phyloP scores from a whole-genome alignment of 495 filamentous ascomycete species.

The Podospora conica region DNA sequence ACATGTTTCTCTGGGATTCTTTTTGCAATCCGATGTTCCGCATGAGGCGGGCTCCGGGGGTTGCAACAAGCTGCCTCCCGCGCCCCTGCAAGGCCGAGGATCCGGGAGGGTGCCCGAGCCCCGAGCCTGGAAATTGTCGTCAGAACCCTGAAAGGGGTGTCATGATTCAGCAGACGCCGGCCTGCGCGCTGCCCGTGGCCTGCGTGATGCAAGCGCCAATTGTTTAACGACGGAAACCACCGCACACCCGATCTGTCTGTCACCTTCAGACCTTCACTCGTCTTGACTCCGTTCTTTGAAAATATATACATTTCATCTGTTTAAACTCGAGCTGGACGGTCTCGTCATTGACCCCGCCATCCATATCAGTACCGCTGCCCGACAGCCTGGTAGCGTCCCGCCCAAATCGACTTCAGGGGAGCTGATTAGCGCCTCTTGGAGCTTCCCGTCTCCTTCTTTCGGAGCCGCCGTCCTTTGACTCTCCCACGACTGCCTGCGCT shows the following conservation, averaged over 20 bases:
- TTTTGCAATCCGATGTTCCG: not conserved
- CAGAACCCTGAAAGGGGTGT: conserved; percentile 4
- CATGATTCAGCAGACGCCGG: conserved; percentile 9
- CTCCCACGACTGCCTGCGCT: not conserved
- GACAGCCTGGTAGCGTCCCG: not conserved
- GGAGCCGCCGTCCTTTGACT: not conserved
- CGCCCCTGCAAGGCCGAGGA: not conserved
- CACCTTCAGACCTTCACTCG: not conserved
- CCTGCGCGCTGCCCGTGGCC: not conserved
- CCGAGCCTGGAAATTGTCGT: not conserved
- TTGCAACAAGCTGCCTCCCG: not conserved
- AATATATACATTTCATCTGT: not conserved
- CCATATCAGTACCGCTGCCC: not conserved
- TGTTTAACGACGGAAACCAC: not conserved
- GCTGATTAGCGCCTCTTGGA: not conserved
- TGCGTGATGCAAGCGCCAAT: conserved; percentile 6
- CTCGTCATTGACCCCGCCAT: not conserved
- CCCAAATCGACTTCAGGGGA: not conserved
- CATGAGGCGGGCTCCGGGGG: too few species aligned
- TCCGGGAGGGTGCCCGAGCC: not conserved
- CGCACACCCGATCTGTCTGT: not conserved
- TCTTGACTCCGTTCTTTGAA: not conserved
- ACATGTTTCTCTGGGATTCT: not conserved
- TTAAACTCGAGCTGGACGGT: not conserved
- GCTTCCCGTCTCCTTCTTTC: not conserved